Conservation (phyloP, 140 eudicot species). For the Ambrosia hybrid region DNA sequence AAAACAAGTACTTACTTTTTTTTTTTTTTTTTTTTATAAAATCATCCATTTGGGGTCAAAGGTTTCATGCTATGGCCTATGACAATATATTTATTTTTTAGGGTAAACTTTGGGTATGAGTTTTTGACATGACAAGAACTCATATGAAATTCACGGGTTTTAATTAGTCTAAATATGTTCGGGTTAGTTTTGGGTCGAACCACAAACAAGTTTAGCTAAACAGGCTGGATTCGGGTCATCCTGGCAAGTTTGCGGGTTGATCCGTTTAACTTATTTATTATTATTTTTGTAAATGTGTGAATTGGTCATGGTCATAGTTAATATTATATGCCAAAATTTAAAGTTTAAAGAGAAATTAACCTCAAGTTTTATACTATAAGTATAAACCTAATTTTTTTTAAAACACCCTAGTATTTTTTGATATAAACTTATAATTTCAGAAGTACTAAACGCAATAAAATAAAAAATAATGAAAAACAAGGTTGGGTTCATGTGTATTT, state of each 20-base stretch:
- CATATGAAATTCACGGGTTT: not conserved
- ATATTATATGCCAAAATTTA: not conserved
- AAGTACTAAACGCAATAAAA: too few relatives aligned
- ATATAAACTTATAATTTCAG: too few relatives aligned
- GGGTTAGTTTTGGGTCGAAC: not conserved
- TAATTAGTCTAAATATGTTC: not conserved
- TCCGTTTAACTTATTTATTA: too few relatives aligned
- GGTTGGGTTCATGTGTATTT: not conserved
- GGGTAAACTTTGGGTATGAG: not conserved
- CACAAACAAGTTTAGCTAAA: not conserved
- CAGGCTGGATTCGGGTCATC: not conserved
- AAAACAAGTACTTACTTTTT: not conserved
- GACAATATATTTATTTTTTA: not conserved
- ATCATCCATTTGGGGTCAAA: not conserved
- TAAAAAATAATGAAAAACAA: too few relatives aligned
- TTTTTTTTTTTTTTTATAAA: too few relatives aligned
- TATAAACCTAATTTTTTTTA: too few relatives aligned
- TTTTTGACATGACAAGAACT: not conserved
- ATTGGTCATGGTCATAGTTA: not conserved
- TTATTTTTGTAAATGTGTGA: too few relatives aligned
- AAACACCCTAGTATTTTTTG: not conserved
- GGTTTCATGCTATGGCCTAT: not conserved
- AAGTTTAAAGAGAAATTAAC: not conserved
- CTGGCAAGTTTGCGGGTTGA: not conserved
- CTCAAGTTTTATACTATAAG: not conserved